Evolutionary conservation across 2,329 filamentous ascomycete genomes (phyloP).

Genomic region (Fusarium bulbicola): DNA sequence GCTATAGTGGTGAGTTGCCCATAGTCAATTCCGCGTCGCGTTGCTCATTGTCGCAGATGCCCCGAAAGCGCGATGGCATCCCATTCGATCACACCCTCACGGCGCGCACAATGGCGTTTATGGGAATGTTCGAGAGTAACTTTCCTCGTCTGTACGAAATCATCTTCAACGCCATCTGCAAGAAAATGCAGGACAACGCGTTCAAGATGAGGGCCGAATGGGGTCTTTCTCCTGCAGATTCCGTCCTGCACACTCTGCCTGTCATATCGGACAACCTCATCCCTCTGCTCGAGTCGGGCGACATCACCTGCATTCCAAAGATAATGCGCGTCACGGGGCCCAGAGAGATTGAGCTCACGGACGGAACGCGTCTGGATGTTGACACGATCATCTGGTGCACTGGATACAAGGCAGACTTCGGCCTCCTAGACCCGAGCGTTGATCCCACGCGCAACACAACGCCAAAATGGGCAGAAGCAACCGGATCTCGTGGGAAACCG

Average conservation of each 20-base stretch:
- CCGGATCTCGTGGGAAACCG: slow-evolving; percentile 40
- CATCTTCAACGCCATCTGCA: slow-evolving; percentile 36
- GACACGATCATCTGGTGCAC: slow-evolving; percentile 49
- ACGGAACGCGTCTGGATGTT: slow-evolving; percentile 40
- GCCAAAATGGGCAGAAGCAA: slow-evolving; percentile 36
- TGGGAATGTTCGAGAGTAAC: slow-evolving; percentile 42
- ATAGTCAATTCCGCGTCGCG: background rate
- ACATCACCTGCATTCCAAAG: slow-evolving; percentile 46
- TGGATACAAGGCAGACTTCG: slow-evolving; percentile 48
- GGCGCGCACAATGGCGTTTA: slow-evolving; percentile 44
- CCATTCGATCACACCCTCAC: slow-evolving; percentile 49
- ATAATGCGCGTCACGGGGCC: slow-evolving; percentile 38
- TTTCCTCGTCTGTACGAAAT: slow-evolving; percentile 36
- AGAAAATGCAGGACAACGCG: slow-evolving; percentile 33
- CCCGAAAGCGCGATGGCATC: slow-evolving; percentile 45
- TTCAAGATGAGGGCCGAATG: slow-evolving; percentile 44
- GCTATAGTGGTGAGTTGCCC: slow-evolving; percentile 45
- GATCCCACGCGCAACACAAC: slow-evolving; percentile 41
- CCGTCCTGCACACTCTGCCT: slow-evolving; percentile 36
- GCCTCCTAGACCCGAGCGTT: slow-evolving; percentile 39
- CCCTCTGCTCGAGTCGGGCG: slow-evolving; percentile 49
- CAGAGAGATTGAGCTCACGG: slow-evolving; percentile 41
- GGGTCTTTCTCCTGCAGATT: slow-evolving; percentile 40
- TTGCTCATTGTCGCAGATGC: slow-evolving; percentile 29
- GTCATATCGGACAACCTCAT: slow-evolving; percentile 43